A percentile compares a stretch with the other conserved stretches of the same genome.
Conservation (phyloP, 257 asterid species). For the Striga asiatica region DNA sequence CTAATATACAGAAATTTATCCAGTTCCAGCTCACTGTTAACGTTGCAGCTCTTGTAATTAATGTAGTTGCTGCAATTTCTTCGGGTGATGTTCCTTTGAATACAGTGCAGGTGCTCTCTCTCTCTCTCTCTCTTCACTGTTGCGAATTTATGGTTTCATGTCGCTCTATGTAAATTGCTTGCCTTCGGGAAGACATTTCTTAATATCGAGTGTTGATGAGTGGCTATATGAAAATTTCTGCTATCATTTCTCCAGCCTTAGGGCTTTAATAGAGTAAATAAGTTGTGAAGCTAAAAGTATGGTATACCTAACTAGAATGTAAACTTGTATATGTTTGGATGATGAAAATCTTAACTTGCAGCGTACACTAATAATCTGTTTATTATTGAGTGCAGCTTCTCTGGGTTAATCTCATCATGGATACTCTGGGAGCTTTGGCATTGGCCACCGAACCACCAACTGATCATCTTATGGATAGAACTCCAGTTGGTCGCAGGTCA, state of each 20-base stretch:
- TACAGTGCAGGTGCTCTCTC: constrained; percentile 65
- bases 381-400: constrained; percentile 46
- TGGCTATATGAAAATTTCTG: too few species aligned
- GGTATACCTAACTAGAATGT: too few species aligned
- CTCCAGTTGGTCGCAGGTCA: constrained; percentile 95
- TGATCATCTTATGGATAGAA: constrained; percentile 73
- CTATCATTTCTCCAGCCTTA: too few species aligned
- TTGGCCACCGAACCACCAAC: constrained; percentile 99
- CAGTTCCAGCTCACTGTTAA: constrained; percentile 99
- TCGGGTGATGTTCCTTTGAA: constrained; percentile 85
- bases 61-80: constrained; percentile 78
- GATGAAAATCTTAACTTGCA: too few species aligned
- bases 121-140: background rate
- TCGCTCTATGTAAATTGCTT: background rate
- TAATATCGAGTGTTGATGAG: too few species aligned
- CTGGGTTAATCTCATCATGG: constrained; percentile 98
- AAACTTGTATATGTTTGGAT: too few species aligned
- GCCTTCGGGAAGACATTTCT: background rate
- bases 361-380: too few species aligned
- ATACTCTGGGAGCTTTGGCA: constrained; percentile 95
- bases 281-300: too few species aligned
- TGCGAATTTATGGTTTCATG: background rate
- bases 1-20: constrained; percentile 90
- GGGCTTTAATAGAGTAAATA: too few species aligned
- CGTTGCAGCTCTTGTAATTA: constrained; percentile 79